Evolutionary conservation across 495 filamentous ascomycete genomes (phyloP).

Genomic region (Monascus purpureus): DNA sequence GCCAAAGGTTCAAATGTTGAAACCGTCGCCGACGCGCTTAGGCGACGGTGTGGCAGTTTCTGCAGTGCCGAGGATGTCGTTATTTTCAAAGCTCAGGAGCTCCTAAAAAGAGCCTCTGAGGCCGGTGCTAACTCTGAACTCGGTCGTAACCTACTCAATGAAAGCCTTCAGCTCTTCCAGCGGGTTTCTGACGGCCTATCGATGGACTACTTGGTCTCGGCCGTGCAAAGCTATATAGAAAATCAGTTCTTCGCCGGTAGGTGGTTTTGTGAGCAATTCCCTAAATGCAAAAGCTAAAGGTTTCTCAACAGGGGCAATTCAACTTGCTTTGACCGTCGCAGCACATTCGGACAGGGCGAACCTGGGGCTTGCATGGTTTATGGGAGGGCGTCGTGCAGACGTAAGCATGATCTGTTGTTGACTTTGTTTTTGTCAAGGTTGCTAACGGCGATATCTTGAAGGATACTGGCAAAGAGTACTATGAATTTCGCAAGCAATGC

Average conservation of each 20-base stretch:
- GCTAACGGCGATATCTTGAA: slow-evolving; percentile 9
- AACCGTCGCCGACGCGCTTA: slow-evolving; percentile 83
- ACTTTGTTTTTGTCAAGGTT: neutral
- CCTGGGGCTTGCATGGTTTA: slow-evolving; percentile 61
- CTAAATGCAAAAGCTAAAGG: slow-evolving; percentile 5
- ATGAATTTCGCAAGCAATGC: slow-evolving; percentile 57
- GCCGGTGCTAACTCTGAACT: slow-evolving; percentile 56
- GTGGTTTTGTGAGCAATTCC: slow-evolving; percentile 1
- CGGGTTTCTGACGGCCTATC: slow-evolving; percentile 71
- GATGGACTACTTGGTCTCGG: slow-evolving; percentile 63
- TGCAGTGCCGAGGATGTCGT: slow-evolving; percentile 94
- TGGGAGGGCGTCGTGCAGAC: slow-evolving; percentile 42
- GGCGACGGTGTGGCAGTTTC: slow-evolving; percentile 86
- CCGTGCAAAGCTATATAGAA: slow-evolving; percentile 59
- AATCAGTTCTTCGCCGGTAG: slow-evolving; percentile 73
- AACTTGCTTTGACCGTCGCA: slow-evolving; percentile 70
- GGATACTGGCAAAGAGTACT: slow-evolving; percentile 55
- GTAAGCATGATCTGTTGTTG: slow-evolving; percentile 17
- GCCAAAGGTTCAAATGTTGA: slow-evolving; percentile 92
- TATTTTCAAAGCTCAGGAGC: slow-evolving; percentile 95
- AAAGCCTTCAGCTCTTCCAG: slow-evolving; percentile 77
- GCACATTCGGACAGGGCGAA: slow-evolving; percentile 72
- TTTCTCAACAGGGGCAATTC: slow-evolving; percentile 58
- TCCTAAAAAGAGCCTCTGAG: slow-evolving; percentile 75
- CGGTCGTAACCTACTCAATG: slow-evolving; percentile 70